Base-by-base conservation (phyloP, 2,329 filamentous ascomycete genomes). In the Colletotrichum aenigma region DNA sequence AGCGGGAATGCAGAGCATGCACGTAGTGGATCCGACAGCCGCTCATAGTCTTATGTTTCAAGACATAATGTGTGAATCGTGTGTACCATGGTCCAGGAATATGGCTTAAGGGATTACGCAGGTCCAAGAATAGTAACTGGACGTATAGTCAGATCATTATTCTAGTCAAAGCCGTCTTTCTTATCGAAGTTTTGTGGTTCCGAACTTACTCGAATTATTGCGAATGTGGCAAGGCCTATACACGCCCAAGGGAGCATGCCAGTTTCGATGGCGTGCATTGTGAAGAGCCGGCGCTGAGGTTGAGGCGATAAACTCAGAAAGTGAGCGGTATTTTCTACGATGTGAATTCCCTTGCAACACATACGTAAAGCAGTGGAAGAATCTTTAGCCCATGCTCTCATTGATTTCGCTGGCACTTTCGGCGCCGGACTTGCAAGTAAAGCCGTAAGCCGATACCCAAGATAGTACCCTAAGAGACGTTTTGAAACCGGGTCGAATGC, bases 131-230 rank as follows among this genome's bases (percentile, higher is more conserved):
- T 16, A 58, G 55, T 28, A 28, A 12, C 52, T 56, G 12, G 7
- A 28, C 7, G 6, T 15, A 7, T 24, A 4, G 52, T 56, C 0
- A 56, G 52, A 56, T 56, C 21, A 26, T 16, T 7, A 9, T 56
- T 0, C 0, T n/a, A 24, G 6, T 21, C n/a, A 52, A 21, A 21
- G 0, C 6, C 24, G 2, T 58, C 15, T 9, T 18, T 2, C 9
- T 26, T 0, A 10, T 28, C 21, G 3, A 10, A 3, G 2, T 21
- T 0, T 48, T n/a, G 4, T 58, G 24, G 2, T 9, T 28, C 15
- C 7, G 55, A 24, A 28, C 55, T 18, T 6, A 58, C 55, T 16
- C 55, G 55, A 58, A 28, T 28, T 28, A 58, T 28, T 13, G 55
- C 24, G 7, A 58, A 58, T 6, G 8, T 2, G 7, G 7, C 7